phyloP scores from a whole-genome alignment of 225 moss, liverwort and hornwort genomes.

The Sphagnum contortum region DNA sequence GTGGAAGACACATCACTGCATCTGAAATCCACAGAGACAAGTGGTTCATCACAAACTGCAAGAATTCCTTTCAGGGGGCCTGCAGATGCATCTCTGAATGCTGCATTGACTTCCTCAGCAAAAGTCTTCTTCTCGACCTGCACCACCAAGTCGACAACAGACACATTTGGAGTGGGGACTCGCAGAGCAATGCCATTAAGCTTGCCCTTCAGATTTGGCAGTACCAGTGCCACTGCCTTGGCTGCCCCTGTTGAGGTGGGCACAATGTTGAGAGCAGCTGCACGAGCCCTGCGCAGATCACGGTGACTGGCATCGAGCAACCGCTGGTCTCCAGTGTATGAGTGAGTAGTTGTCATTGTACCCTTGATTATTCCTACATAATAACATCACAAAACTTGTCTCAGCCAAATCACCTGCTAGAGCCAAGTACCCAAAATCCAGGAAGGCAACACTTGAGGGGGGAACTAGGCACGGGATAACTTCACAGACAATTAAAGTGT shows the following conservation, averaged over 20 bases:
- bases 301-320: slow-evolving; percentile 49
- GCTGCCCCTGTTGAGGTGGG: slow-evolving; percentile 51
- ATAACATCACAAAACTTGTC: background rate
- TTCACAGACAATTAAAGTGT: background rate
- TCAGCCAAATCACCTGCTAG: no score
- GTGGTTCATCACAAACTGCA: slow-evolving; percentile 41
- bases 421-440: no score
- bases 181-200: slow-evolving; percentile 48
- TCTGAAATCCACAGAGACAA: slow-evolving; percentile 45
- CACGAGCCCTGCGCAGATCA: slow-evolving; percentile 48
- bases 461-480: no score
- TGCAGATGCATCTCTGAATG: slow-evolving; percentile 34
- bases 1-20: slow-evolving; percentile 52
- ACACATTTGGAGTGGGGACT: slow-evolving; percentile 57
- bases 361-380: slow-evolving; percentile 36
- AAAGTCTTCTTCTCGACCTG: slow-evolving; percentile 40
- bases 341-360: slow-evolving; percentile 56
- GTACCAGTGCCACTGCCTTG: slow-evolving; percentile 44
- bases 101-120: slow-evolving; percentile 38
- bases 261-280: slow-evolving; percentile 46
- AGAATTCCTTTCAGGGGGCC: slow-evolving; percentile 36
- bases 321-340: slow-evolving; percentile 48
- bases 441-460: no score
- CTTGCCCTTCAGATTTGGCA: slow-evolving; percentile 48
- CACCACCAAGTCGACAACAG: slow-evolving; percentile 42